These are phyloP conservation scores for Chenopodium suecicum DNA, from an alignment of 148 eudicot species.

Conservation along the genomic window DNA sequence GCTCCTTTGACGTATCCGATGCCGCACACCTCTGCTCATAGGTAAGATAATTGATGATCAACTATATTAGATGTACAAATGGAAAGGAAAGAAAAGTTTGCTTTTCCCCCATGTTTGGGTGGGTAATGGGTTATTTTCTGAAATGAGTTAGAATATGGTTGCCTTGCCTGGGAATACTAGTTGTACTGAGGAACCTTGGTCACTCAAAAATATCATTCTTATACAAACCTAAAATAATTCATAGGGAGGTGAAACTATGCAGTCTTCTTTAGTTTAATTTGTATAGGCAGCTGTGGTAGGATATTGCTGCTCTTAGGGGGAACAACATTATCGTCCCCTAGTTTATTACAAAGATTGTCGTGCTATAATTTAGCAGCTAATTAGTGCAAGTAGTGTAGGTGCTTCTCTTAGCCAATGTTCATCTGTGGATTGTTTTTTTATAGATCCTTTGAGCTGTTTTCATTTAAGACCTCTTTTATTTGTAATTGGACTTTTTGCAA, in stretches of 20 bases:
- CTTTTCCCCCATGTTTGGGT: neutral
- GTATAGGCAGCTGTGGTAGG: constrained; percentile 23
- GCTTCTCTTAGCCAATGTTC: constrained; percentile 8
- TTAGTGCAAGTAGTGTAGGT: neutral
- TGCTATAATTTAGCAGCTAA: constrained; percentile 10
- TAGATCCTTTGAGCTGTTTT: neutral
- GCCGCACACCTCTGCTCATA: constrained; percentile 53
- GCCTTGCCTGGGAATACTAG: constrained; percentile 2
- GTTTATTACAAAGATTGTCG: neutral
- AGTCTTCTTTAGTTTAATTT: constrained; percentile 2
- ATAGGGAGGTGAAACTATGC: constrained; percentile 13
- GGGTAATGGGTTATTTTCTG: neutral
- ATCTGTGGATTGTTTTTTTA: neutral
- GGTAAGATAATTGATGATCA: constrained; percentile 28
- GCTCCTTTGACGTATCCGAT: constrained; percentile 50
- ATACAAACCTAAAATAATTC: constrained; percentile 9
- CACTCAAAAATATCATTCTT: neutral
- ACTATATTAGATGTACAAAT: constrained; percentile 5
- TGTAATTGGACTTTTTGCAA: neutral
- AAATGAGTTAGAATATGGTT: constrained; percentile 8
- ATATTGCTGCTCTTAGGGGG: constrained; percentile 10
- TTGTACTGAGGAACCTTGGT: constrained; percentile 8
- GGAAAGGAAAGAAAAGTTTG: neutral
- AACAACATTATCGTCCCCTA: neutral
- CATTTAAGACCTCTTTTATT: neutral